Evolutionary conservation across 768 basidiomycete genomes (phyloP), one percentile per base, ranked within the genome.

Genomic region (Cystofilobasidium ferigula): DNA sequence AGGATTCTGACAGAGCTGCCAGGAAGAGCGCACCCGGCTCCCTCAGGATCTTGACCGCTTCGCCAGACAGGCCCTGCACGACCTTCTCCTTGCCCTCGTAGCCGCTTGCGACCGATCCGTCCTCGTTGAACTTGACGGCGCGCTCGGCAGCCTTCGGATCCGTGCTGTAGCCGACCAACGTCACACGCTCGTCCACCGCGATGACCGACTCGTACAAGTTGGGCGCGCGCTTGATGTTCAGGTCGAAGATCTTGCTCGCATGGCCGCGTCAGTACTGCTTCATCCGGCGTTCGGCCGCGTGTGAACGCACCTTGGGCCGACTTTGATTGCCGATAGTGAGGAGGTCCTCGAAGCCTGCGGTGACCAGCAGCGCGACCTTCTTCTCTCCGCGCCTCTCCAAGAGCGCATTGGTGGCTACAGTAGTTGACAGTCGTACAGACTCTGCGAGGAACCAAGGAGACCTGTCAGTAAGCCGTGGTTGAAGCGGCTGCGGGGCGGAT

Each of bases 281-380:
- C n/a, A n/a, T n/a, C n/a, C n/a, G n/a, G n/a, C n/a, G n/a, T n/a
- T n/a, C n/a, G n/a, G n/a, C n/a, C n/a, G n/a, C n/a, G n/a, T n/a
- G n/a, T n/a, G n/a, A n/a, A n/a, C n/a, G n/a, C n/a, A n/a, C n/a
- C n/a, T 51, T 22, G 22, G 66, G 70, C 16, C 71, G 57, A 2
- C 67, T 66, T 53, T 72, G 71, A 53, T 69, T 66, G 32, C 71
- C 71, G 22, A 72, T 69, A 20, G 53, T 58, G 16, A 72, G 64
- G 22, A 72, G 67, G 57, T 72, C 71, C 42, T 61, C 56, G 64
- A 68, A 69, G 5, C 73, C 73, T 63, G 71, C 69, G 30, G 71
- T 74, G 24, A 70, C 56, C 2, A 72, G 36, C 4, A 71, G 51
- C 48, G 69, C 72, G n/a, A n/a, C n/a, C 34, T 61, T 66, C 24